A percentile compares a stretch with the other conserved stretches of the same genome.
Conservation (phyloP, 768 basidiomycete species). For the Russula abietina region DNA sequence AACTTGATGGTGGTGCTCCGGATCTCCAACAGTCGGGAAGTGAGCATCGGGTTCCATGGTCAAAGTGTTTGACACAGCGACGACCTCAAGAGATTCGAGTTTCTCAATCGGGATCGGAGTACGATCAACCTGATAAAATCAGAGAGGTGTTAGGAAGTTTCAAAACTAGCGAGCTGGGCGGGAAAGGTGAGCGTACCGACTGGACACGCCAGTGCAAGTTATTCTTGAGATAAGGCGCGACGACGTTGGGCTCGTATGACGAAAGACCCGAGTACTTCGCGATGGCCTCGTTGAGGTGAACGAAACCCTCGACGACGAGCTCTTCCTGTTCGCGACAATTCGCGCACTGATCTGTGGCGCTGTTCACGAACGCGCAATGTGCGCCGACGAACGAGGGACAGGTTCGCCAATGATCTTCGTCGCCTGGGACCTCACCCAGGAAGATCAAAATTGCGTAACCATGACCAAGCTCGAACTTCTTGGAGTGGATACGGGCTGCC, state of each 20-base stretch:
- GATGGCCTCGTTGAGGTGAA: conserved; percentile 39
- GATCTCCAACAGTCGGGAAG: conserved; percentile 12
- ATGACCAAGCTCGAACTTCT: conserved; percentile 39
- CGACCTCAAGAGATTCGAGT: conserved; percentile 21
- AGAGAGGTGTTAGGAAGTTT: not conserved
- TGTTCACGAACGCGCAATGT: conserved; percentile 41
- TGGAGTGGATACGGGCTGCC: conserved; percentile 38
- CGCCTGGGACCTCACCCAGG: conserved; percentile 38
- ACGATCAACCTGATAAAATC: conserved; percentile 5
- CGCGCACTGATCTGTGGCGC: conserved; percentile 33
- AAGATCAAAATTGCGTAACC: conserved; percentile 45
- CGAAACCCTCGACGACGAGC: conserved; percentile 38
- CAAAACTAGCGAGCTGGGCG: not conserved
- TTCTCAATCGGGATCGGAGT: not conserved
- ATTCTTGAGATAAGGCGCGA: conserved; percentile 38
- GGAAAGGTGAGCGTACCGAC: conserved; percentile 30
- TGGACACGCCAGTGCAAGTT: conserved; percentile 40
- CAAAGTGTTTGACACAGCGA: conserved; percentile 3
- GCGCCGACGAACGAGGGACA: conserved; percentile 39
- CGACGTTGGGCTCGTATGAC: conserved; percentile 36
- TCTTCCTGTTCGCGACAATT: conserved; percentile 35
- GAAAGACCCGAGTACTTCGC: conserved; percentile 25
- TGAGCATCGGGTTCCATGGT: not conserved
- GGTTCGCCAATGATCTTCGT: conserved; percentile 36
- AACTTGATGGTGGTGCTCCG: conserved; percentile 14